Base-by-base conservation (phyloP, 768 basidiomycete species). In the Porphyrellus cyaneotinctus region DNA sequence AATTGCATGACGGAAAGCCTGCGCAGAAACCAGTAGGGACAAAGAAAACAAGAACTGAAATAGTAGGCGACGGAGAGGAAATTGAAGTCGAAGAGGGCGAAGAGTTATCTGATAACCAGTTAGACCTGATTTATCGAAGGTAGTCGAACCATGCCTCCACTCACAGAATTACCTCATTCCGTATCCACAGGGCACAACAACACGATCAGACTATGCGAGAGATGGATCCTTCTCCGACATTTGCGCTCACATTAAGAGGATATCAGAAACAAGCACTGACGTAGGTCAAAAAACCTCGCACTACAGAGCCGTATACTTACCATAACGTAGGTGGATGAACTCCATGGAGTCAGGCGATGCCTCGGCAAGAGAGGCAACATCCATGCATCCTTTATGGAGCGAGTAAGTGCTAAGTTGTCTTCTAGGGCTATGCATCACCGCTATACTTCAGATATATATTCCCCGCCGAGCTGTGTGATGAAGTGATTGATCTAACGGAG, bases 311-410 rank as follows among this genome's bases (percentile, higher is more conserved):
- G 9, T 37, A 13, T 47, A 37, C 35, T 53, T 31, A 52, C 18
- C 32, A 15, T n/a, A 22, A 30, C 43, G 14, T 52, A 91, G 90
- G 33, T 98, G 95, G 95, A 94, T 97, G 94, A 74, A 83, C 58
- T 87, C 88, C 3, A 75, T 93, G 48, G 95, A 98, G 71, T 80
- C 78, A 2, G 89, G 88, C 4, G 76, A 82, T 18, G 75, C 77
- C 57, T 83, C 87, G 50, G 88, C 83, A 58, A 78, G 87, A 49
- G 79, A 85, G 64, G 79, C 79, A 14, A 74, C 66, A 15, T 88
- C 87, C 6, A 85, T 97, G 80, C 92, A 98, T 68, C 95, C 95
- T 2, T 70, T 98, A 9, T 98, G 95, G 95, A 87, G 87, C 74
- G 83, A 91, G 92, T 97, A 65, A 63, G 83, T 72, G 10, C 11